Conservation (phyloP, 441 rosid species). For the Arabidopsis lyrata region DNA sequence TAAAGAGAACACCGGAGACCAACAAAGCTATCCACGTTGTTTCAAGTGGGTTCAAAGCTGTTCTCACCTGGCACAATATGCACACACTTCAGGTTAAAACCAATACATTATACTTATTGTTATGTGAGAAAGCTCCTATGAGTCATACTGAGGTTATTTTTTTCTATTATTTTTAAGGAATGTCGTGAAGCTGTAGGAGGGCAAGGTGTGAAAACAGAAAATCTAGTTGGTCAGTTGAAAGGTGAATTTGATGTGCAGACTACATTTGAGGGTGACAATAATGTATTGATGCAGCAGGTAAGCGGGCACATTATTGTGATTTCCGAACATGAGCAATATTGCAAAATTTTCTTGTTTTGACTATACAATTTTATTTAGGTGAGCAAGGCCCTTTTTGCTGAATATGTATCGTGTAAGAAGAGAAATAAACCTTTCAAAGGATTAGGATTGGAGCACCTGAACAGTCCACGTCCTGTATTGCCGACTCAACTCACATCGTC, state of each 20-base stretch:
- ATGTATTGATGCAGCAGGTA: conserved; percentile 97
- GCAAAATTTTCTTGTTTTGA: conserved; percentile 1
- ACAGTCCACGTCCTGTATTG: conserved; percentile 63
- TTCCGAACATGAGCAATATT: not conserved
- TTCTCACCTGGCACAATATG: conserved; percentile 88
- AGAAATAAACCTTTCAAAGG: conserved; percentile 71
- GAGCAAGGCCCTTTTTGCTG: conserved; percentile 88
- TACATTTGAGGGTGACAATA: conserved; percentile 95
- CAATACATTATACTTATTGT: not conserved
- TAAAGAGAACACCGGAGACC: conserved; percentile 83
- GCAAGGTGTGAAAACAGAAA: conserved; percentile 92
- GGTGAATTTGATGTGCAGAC: conserved; percentile 91
- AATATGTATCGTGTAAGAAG: conserved; percentile 67
- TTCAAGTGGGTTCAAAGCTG: conserved; percentile 90
- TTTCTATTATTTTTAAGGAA: conserved; percentile 56
- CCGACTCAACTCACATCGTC: conserved; percentile 74
- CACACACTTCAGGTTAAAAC: conserved; percentile 86
- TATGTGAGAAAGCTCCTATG: conserved; percentile 1
- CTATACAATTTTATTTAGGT: conserved; percentile 53
- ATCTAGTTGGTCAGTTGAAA: conserved; percentile 83
- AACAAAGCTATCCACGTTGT: conserved; percentile 80
- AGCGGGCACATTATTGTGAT: not conserved
- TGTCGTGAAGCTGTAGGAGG: conserved; percentile 99
- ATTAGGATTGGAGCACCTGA: conserved; percentile 89
- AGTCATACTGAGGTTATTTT: conserved; percentile 14